A percentile compares a stretch with the other conserved stretches of the same genome.
Conservation (phyloP, 306 rosid species). For the Vigna hirtella region DNA sequence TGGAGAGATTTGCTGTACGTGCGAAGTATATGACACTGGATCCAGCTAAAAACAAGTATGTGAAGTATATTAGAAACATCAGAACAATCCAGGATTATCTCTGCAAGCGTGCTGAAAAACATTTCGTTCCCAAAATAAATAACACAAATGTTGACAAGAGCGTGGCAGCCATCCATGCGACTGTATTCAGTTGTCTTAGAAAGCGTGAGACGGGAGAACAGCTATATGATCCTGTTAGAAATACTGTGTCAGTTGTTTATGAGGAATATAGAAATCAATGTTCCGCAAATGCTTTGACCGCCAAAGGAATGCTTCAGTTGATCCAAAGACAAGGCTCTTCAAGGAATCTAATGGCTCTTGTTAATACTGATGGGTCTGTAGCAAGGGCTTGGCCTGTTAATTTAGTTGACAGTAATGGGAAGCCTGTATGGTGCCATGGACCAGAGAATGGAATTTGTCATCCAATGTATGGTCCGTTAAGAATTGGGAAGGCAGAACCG, state of each 20-base stretch:
- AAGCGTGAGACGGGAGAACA: slow-evolving; percentile 89
- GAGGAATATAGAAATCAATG: slow-evolving; percentile 96
- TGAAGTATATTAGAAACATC: slow-evolving; percentile 93
- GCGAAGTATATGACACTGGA: slow-evolving; percentile 98
- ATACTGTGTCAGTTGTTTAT: slow-evolving; percentile 79
- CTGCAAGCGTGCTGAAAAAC: slow-evolving; percentile 96
- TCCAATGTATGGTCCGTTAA: slow-evolving; percentile 67
- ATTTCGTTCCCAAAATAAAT: slow-evolving; percentile 97
- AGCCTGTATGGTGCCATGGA: slow-evolving; percentile 63
- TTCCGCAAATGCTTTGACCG: slow-evolving; percentile 84
- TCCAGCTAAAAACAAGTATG: slow-evolving; percentile 95
- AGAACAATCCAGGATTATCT: slow-evolving; percentile 97
- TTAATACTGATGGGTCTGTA: slow-evolving; percentile 91
- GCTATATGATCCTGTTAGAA: slow-evolving; percentile 74
- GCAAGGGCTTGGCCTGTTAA: slow-evolving; percentile 98
- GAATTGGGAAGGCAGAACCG: slow-evolving; percentile 76
- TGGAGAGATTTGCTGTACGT: slow-evolving; percentile 98
- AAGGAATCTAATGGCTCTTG: slow-evolving; percentile 86
- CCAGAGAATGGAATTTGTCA: slow-evolving; percentile 54
- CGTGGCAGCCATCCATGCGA: slow-evolving; percentile 97
- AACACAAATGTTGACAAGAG: slow-evolving; percentile 98
- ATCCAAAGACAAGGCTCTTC: slow-evolving; percentile 94
- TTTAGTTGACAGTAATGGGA: slow-evolving; percentile 72
- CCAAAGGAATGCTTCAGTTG: slow-evolving; percentile 96
- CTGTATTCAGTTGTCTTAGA: slow-evolving; percentile 94